A percentile compares a stretch with the other conserved stretches of the same genome.
phyloP scores from a whole-genome alignment of 1,139 yeast species.

The Magnusiomyces tetraspermus region DNA sequence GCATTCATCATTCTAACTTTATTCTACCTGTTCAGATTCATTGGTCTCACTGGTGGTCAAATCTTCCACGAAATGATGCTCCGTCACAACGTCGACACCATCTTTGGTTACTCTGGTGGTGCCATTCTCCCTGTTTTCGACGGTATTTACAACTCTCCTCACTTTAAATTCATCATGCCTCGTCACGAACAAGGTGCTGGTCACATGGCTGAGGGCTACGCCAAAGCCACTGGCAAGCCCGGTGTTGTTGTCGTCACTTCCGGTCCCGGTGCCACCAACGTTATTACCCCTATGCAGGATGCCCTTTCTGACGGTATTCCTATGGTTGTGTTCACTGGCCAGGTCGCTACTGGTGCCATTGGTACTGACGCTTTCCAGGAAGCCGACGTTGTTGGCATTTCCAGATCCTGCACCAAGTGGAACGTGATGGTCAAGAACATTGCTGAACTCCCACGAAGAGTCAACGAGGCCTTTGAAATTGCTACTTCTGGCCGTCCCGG shows the following conservation, averaged over 20 bases:
- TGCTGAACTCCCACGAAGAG: constrained; percentile 88
- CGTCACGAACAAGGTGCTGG: constrained; percentile 99
- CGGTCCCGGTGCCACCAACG: constrained; percentile 98
- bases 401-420: constrained; percentile 97
- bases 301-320: constrained; percentile 97
- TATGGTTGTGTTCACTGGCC: constrained; percentile 94
- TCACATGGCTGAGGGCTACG: constrained; percentile 99
- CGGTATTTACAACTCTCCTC: constrained; percentile 85
- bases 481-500: constrained; percentile 97
- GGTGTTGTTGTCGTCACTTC: constrained; percentile 97
- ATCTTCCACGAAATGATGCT: constrained; percentile 98
- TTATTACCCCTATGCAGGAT: constrained; percentile 94
- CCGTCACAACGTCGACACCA: constrained; percentile 88
- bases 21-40: constrained; percentile 38
- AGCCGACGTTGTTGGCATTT: constrained; percentile 94
- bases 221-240: constrained; percentile 91
- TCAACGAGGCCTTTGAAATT: constrained; percentile 95
- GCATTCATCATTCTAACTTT: too few species aligned
- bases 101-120: constrained; percentile 96
- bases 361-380: constrained; percentile 99
- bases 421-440: constrained; percentile 95
- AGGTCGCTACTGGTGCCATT: constrained; percentile 88
- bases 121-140: constrained; percentile 97
- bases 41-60: constrained; percentile 95
- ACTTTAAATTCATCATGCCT: constrained; percentile 84